Evolutionary conservation across 495 filamentous ascomycete genomes (phyloP), one percentile per base, ranked within the genome.

Genomic region (Penicillium fimorum): DNA sequence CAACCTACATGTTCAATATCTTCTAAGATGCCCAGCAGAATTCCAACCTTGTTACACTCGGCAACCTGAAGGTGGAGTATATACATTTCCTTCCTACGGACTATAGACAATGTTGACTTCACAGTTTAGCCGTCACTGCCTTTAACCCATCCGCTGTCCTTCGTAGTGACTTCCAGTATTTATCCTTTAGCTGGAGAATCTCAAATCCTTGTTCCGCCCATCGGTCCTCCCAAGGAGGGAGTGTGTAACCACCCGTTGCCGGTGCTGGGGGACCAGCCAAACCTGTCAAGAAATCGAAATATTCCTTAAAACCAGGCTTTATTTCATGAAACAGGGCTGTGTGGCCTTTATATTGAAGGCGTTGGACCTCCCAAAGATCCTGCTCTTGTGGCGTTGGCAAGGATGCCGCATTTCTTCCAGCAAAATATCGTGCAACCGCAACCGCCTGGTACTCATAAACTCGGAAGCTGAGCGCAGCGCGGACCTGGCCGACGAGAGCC

Each of bases 371-470:
- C 78, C 78, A 82, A n/a, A 64, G 59, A 53, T 69, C 60, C 64
- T 79, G 77, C 61, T 73, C 72, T 11, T 52, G 41, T 0, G 65
- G 47, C 2, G 63, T 57, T 1, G 78, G 78, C 33, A 81, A 58
- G 1, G 45, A 17, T 2, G 13, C 47, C 1, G 52, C 60, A 47
- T 69, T 69, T 22, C 58, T 48, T 7, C 77, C 73, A 0, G 80
- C 75, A 18, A 83, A 74, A 11, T 78, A 73, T 13, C 80, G 75
- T 5, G 79, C 79, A 3, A 79, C 70, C 0, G 75, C 73, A 4
- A 81, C 75, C 11, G 79, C 79, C 61, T 83, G 80, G 67, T 76
- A 81, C 63, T 83, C 79, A 50, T 79, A 82, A 1, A 80, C 72
- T 2, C 71, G 68, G 66, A 83, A 80, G 17, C 76, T 81, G 41